Evolutionary conservation across 208 protist species (phyloP), one percentile per base, ranked within the genome.

Genomic region (Trypanosomatidae sp.): DNA sequence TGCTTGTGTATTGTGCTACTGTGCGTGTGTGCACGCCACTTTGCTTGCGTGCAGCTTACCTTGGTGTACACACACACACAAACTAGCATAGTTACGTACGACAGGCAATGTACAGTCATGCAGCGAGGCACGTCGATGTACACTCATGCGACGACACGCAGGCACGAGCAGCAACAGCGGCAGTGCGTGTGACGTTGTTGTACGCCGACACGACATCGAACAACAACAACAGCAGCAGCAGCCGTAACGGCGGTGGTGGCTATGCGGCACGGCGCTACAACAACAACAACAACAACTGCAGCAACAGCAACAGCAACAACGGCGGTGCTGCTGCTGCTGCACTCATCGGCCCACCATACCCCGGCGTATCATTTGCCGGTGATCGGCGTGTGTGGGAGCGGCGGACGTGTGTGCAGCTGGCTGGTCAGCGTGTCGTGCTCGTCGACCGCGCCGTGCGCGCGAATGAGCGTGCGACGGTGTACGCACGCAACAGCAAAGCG

Each of bases 381-480:
- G 65, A 90, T 44, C 57, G 66, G 16, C 64, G 72, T 18, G 65
- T 91, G 21, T 68, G 71, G 48, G 63, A 72, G 59, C 54, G 49
- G 27, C 28, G 53, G n/a, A 76, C 57, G 4, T 48, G 33, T 21
- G 69, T 78, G n/a, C 40, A 43, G n/a, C 52, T 70, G 35, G 24
- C 73, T 40, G 59, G 63, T 1, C 28, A 24, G 6, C 26, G 20
- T 7, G 85, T 92, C 33, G 40, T 84, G 26, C 43, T 92, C 0
- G 66, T 82, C 8, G 71, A 85, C 44, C 72, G 76, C 26, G 61
- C 54, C 19, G 53, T 83, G 13, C 38, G 52, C 25, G 83, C 74
- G 23, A 52, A 64, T 43, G 63, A 62, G 33, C 62, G 82, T 37
- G 64, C 48, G n/a, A n/a, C n/a, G n/a, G 63, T 87, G n/a, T 92